Conservation (phyloP, 805 yeast genomes). For the Candida arabinofermentans region DNA sequence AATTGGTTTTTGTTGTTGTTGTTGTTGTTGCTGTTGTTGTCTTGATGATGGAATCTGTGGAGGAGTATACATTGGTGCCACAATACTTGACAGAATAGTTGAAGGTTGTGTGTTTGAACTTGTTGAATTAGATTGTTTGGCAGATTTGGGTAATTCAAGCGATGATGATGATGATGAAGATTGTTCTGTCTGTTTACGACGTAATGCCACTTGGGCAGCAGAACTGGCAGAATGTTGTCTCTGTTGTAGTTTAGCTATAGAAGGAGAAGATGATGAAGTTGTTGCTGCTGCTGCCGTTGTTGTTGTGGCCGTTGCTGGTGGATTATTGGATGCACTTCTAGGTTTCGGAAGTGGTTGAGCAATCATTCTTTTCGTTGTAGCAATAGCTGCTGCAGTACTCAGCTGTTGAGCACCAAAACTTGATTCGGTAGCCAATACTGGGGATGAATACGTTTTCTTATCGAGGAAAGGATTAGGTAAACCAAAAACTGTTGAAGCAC, state of each 20-base stretch:
- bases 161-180: neutral
- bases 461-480: conserved; percentile 17
- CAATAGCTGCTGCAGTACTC: conserved; percentile 22
- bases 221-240: conserved; percentile 1
- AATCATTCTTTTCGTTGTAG: conserved; percentile 16
- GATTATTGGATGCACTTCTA: conserved; percentile 5
- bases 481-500: conserved; percentile 17
- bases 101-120: neutral
- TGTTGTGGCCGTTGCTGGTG: neutral
- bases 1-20: conserved; percentile 6
- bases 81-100: neutral
- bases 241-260: neutral
- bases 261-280: neutral
- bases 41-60: neutral
- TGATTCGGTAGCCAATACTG: conserved; percentile 12
- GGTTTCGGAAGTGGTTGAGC: conserved; percentile 10
- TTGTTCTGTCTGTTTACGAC: neutral
- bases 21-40: neutral
- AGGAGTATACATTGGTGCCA: neutral
- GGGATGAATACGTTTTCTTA: conserved; percentile 16
- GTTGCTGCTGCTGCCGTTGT: neutral
- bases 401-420: conserved; percentile 5
- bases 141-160: neutral
- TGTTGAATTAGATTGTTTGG: neutral
- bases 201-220: conserved; percentile 4